These are phyloP conservation scores for Harringtonia lauricola DNA, from an alignment of 2,329 filamentous ascomycete genomes.

Conservation along the genomic window DNA sequence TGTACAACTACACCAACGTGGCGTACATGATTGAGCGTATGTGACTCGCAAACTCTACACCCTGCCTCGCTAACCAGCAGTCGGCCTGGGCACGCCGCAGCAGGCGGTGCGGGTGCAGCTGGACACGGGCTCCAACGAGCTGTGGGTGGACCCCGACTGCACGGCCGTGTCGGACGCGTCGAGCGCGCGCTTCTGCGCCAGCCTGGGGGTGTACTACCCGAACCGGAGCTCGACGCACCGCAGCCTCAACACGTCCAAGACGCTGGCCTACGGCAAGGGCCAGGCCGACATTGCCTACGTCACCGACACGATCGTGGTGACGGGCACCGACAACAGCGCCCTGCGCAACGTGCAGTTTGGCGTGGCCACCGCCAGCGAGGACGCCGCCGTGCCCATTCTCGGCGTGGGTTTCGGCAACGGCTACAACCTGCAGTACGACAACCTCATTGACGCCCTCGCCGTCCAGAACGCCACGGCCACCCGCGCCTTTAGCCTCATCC, in stretches of 20 bases:
- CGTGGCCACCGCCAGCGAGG: slow-evolving; percentile 35
- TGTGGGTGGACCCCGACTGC: slow-evolving; percentile 49
- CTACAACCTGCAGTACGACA: slow-evolving; percentile 26
- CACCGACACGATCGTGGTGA: slow-evolving; percentile 24
- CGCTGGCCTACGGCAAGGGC: slow-evolving; percentile 34
- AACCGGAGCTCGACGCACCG: slow-evolving; percentile 22
- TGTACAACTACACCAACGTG: slow-evolving; percentile 8
- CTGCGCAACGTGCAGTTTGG: slow-evolving; percentile 45
- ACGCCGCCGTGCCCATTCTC: slow-evolving; percentile 44
- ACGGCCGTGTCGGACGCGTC: slow-evolving; percentile 25
- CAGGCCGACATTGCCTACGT: slow-evolving; percentile 30
- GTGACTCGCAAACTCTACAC: not conserved
- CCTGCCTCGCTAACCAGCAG: slow-evolving; percentile 11
- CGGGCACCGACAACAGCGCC: slow-evolving; percentile 18
- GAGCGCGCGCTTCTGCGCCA: slow-evolving; percentile 26
- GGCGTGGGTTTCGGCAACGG: slow-evolving; percentile 55
- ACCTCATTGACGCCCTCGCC: slow-evolving; percentile 33
- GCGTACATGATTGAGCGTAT: slow-evolving; percentile 11
- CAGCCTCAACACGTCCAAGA: slow-evolving; percentile 16
- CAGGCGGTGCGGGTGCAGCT: slow-evolving; percentile 37
- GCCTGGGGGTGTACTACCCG: slow-evolving; percentile 28
- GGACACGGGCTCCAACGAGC: slow-evolving; percentile 43
- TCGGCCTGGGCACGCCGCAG: slow-evolving; percentile 36
- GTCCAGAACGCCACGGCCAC: slow-evolving; percentile 34
- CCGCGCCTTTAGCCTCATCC: slow-evolving; percentile 21